phyloP scores from a whole-genome alignment of 306 rosid genomes.

The Lithocarpus polystachyus region DNA sequence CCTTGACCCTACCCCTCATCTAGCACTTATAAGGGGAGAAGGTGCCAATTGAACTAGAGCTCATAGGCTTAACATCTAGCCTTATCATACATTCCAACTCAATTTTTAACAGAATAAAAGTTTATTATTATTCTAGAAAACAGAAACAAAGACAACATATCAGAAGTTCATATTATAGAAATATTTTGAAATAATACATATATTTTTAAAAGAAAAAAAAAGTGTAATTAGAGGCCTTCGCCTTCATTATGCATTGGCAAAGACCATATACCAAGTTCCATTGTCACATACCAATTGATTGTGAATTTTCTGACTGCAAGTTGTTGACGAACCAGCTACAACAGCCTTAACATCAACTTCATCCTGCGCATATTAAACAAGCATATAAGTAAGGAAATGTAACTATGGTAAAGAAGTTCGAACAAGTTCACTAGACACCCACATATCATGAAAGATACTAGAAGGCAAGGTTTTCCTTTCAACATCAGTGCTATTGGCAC shows the following conservation, averaged over 20 bases:
- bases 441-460: conserved; percentile 14
- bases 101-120: no score
- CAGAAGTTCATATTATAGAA: background rate
- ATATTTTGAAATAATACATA: no score
- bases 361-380: conserved; percentile 47
- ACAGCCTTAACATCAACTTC: conserved; percentile 70
- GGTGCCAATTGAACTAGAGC: no score
- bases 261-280: conserved; percentile 2
- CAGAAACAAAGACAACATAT: background rate
- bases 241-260: conserved; percentile 19
- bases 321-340: conserved; percentile 85
- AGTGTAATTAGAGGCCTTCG: background rate
- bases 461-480: background rate
- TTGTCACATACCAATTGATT: conserved; percentile 71
- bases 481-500: background rate
- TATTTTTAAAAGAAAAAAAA: no score
- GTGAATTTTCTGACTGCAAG: conserved; percentile 97
- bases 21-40: no score
- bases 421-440: background rate
- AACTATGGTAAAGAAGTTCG: background rate
- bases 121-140: conserved; percentile 10
- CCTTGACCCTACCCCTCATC: no score
- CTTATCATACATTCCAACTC: background rate
- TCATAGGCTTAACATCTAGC: no score
- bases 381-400: conserved; percentile 13